Percentiles rank a stretch among this genome's conserved stretches.
phyloP scores from a whole-genome alignment of 306 rosid species.

The Citrullus colocynthis region DNA sequence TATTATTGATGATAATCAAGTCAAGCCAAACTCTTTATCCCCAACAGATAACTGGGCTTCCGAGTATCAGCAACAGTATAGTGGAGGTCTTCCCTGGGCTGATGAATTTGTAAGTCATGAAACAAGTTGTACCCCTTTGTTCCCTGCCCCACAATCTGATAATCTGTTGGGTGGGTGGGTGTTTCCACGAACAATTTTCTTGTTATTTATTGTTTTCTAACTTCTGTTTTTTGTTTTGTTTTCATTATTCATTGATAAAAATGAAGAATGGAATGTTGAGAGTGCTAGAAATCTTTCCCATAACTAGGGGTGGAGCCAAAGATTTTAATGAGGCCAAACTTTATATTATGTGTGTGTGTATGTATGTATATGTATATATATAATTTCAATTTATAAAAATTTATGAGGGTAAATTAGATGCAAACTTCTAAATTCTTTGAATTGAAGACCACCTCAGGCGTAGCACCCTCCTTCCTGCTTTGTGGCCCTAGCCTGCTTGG shows the following conservation, averaged over 20 bases:
- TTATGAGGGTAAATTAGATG: neutral
- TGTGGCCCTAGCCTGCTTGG: neutral
- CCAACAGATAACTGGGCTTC: conserved; percentile 80
- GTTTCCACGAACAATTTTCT: neutral
- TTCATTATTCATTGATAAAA: neutral
- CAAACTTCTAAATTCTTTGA: neutral
- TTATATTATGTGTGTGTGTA: neutral
- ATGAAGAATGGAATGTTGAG: neutral
- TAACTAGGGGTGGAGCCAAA: neutral
- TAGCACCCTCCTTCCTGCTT: neutral
- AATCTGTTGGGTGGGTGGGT: neutral
- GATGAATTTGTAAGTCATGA: conserved; percentile 57
- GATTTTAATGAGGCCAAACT: neutral
- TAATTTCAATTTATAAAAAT: neutral
- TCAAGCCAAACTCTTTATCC: conserved; percentile 46
- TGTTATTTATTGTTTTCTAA: neutral
- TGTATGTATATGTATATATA: neutral
- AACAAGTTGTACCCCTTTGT: conserved; percentile 5
- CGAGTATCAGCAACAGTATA: conserved; percentile 65
- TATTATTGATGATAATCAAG: conserved; percentile 82
- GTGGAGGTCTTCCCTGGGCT: conserved; percentile 53
- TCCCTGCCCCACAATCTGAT: neutral
- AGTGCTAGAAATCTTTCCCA: neutral
- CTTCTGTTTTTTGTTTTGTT: neutral
- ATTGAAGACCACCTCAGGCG: neutral